phyloP scores from a whole-genome alignment of 208 protist genomes.

The Crithidia acanthocephali region DNA sequence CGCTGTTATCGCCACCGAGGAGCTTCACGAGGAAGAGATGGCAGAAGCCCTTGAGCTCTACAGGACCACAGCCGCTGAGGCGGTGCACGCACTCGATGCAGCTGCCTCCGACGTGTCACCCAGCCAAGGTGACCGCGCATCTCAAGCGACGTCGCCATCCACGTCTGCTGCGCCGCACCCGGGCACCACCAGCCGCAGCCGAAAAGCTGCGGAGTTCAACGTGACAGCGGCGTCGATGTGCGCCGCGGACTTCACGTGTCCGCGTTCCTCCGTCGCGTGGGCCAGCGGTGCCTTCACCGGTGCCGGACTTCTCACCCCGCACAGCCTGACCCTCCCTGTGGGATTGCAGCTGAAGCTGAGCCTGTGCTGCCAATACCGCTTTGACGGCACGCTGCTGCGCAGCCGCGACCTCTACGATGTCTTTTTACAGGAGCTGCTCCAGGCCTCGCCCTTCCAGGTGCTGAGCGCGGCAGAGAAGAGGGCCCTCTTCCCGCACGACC shows the following conservation, averaged over 20 bases:
- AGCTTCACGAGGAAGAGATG: background rate
- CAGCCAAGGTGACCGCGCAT: background rate
- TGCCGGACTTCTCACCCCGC: slow-evolving; percentile 58
- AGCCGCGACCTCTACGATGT: slow-evolving; percentile 59
- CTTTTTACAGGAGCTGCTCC: slow-evolving; percentile 76
- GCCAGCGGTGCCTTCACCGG: slow-evolving; percentile 79
- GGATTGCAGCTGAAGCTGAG: slow-evolving; percentile 74
- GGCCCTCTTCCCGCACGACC: slow-evolving; percentile 61
- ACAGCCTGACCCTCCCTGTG: slow-evolving; percentile 53
- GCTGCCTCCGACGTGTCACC: background rate
- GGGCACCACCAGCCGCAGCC: too few species aligned
- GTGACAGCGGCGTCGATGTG: slow-evolving; percentile 35
- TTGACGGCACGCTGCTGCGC: slow-evolving; percentile 65
- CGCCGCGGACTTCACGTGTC: slow-evolving; percentile 60
- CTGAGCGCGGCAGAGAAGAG: slow-evolving; percentile 64
- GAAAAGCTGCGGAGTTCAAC: background rate
- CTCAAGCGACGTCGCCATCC: background rate
- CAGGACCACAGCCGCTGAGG: background rate
- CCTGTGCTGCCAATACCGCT: slow-evolving; percentile 86
- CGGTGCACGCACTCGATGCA: background rate
- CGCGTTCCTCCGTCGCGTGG: slow-evolving; percentile 78
- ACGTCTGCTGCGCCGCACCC: background rate
- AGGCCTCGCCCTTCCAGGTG: slow-evolving; percentile 81
- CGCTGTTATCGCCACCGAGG: background rate
- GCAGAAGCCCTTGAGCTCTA: slow-evolving; percentile 1